These are phyloP conservation scores for Chalciporus piperatus DNA, from an alignment of 768 basidiomycete species.

Conservation along the genomic window DNA sequence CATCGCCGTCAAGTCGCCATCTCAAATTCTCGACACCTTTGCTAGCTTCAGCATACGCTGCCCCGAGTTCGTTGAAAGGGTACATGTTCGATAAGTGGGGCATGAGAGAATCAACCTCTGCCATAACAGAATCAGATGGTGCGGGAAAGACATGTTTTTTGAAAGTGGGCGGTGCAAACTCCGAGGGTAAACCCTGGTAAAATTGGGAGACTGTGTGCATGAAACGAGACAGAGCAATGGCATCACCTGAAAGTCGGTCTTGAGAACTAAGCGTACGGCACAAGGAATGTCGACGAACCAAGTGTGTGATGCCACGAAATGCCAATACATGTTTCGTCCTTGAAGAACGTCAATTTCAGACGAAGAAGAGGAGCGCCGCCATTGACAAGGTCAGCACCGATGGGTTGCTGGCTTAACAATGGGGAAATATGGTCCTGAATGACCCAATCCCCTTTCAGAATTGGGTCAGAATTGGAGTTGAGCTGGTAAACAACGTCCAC, in stretches of 20 bases:
- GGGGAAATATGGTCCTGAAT: conserved; percentile 22
- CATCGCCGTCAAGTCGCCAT: conserved; percentile 12
- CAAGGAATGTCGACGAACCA: conserved; percentile 15
- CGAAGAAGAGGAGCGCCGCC: conserved; percentile 20
- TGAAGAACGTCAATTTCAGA: conserved; percentile 27
- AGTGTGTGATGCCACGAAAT: conserved; percentile 36
- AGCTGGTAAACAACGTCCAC: conserved; percentile 14
- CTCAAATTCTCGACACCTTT: conserved; percentile 12
- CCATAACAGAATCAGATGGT: conserved; percentile 12
- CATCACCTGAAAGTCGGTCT: conserved; percentile 25
- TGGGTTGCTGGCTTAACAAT: conserved; percentile 16
- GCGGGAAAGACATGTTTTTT: conserved; percentile 20
- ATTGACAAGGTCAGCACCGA: conserved; percentile 15
- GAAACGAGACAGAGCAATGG: conserved; percentile 24
- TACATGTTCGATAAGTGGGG: conserved; percentile 23
- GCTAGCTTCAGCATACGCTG: conserved; percentile 9
- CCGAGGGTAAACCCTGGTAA: conserved; percentile 23
- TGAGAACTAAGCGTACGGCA: not conserved
- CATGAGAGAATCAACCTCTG: conserved; percentile 20
- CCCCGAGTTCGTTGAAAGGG: conserved; percentile 17
- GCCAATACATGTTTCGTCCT: conserved; percentile 27
- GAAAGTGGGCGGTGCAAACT: conserved; percentile 21
- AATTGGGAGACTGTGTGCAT: conserved; percentile 28
- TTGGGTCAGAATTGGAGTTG: conserved; percentile 3
- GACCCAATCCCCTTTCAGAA: conserved; percentile 25